Evolutionary conservation across 2,329 filamentous ascomycete genomes (phyloP), one percentile per base, ranked within the genome.

Genomic region (Aspergillus quadrilineatus): DNA sequence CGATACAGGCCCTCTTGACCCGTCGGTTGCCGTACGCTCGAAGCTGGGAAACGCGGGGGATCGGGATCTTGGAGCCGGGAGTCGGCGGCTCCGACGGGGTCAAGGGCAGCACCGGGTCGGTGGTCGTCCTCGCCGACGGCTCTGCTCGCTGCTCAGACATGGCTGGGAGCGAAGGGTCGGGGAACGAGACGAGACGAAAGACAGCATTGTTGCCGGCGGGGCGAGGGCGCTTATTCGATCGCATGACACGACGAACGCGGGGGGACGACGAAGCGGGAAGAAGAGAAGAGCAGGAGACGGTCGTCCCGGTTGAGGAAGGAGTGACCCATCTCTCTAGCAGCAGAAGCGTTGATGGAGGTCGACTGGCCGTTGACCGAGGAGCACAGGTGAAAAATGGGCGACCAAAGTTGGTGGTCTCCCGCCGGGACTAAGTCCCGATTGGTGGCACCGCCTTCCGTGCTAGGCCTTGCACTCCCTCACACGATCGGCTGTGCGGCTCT

Each of bases 1-100:
- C 73, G 59, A 78, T 75, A 54, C 76, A 79, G 6, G 76, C 76
- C 41, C 66, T 67, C 53, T 69, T 70, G 36, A 72, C 70, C 26
- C 71, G 69, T 48, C 69, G 67, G 34, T 63, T 69, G 47, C 55
- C 66, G 62, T 57, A 65, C 48, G 39, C 59, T 57, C 61, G 62
- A 9, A 63, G 44, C 36, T 62, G 62, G 10, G 62, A 53, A 4
- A 60, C 60, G 30, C 69, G 63, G n/a, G 69, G 69, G 10, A 72
- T 72, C 17, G 66, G 56, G 6, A 72, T 65, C 57, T 71, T 72
- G 7, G 50, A 53, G 34, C 14, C 9, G n/a, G 50, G 30, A 7
- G 50, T 15, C 42, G 50, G 39, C 9, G 42, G 14, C n/a, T 46
- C 50, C 8, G 43, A 22, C 1, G 50, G 32, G 4, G 42, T 46